Base-by-base conservation (phyloP, 2,329 filamentous ascomycete genomes). In the Pseudogymnoascus sp. region DNA sequence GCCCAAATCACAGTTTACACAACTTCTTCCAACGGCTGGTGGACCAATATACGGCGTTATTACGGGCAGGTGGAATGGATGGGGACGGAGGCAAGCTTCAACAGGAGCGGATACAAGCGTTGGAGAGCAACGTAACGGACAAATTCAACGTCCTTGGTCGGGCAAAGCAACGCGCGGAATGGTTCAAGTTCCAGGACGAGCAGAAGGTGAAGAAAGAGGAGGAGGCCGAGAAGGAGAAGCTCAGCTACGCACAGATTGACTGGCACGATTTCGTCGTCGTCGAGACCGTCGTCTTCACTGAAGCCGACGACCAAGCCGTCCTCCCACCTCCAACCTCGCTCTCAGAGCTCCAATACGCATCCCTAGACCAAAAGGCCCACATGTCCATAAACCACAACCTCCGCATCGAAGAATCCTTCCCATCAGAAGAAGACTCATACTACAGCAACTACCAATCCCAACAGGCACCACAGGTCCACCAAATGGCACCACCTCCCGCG, bases 261-360 rank as follows among this genome's bases (percentile, higher is more conserved):
- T 99, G 94, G 94, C 91, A 96, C 72, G 93, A 97, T 73, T 99
- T 99, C 70, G 88, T 93, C 35, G 89, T 99, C 19, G 92, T 97
- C 49, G 94, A 97, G 75, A 97, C 92, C 0, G 92, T 99, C 61
- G 81, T 91, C 14, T 99, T 99, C 74, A 92, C 86, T 63, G 92
- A 96, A 68, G 83, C 85, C 39, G 94, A 99, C 73, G 92, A 97
- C 68, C 84, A 90, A 66, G 85, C 87, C 38, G 88, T 94, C 66
- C 85, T 99, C 10, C 92, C 93, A 33, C 89, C 92, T 1, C 94
- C 94, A 1, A 94, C 91, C 3, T 92, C 89, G 4, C 85, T 97
- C 43, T 90, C 91, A 66, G 94, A 99, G 70, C 81, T 99, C 16
- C 92, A 97, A 74, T 95, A 92, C 65, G 91, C 92, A 31, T 97